Percentiles rank a stretch among this genome's conserved stretches.
Conservation (phyloP, 2,329 filamentous ascomycete genomes). For the Cryphonectria radicalis region DNA sequence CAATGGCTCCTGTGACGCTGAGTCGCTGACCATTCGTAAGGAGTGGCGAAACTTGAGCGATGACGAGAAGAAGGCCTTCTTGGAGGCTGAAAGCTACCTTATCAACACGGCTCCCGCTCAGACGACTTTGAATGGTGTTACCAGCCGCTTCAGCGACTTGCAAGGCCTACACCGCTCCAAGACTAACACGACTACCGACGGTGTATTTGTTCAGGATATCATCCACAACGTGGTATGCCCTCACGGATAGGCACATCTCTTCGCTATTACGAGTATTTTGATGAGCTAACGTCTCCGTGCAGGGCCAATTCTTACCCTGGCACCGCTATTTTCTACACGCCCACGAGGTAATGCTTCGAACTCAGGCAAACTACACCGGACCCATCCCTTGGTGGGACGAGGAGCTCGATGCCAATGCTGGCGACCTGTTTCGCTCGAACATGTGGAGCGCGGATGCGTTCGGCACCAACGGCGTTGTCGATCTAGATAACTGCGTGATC, state of each 20-base stretch:
- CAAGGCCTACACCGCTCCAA: conserved; percentile 15
- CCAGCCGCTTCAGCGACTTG: conserved; percentile 19
- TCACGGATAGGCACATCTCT: not conserved
- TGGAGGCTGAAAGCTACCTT: conserved; percentile 13
- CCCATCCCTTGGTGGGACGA: conserved; percentile 27
- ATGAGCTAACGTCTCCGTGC: not conserved
- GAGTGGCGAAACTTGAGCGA: conserved; percentile 16
- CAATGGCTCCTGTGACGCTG: conserved; percentile 17
- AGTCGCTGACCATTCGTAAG: conserved; percentile 10
- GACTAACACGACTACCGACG: conserved; percentile 10
- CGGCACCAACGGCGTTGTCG: conserved; percentile 19
- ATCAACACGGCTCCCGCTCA: conserved; percentile 10
- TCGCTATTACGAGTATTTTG: not conserved
- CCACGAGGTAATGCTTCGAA: conserved; percentile 40
- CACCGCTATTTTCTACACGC: conserved; percentile 41
- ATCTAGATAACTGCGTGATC: conserved; percentile 32
- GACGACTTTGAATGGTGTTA: not conserved
- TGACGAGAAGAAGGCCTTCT: conserved; percentile 12
- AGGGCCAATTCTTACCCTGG: conserved; percentile 36
- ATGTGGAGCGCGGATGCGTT: conserved; percentile 22
- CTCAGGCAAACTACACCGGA: conserved; percentile 43
- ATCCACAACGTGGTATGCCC: conserved; percentile 13
- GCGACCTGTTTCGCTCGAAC: conserved; percentile 17
- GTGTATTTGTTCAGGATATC: conserved; percentile 8
- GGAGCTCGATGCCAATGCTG: conserved; percentile 16